A percentile compares a stretch with the other conserved stretches of the same genome.
Conservation (phyloP, 2,329 filamentous ascomycete species). For the Cephalotrichum gorgonifer region DNA sequence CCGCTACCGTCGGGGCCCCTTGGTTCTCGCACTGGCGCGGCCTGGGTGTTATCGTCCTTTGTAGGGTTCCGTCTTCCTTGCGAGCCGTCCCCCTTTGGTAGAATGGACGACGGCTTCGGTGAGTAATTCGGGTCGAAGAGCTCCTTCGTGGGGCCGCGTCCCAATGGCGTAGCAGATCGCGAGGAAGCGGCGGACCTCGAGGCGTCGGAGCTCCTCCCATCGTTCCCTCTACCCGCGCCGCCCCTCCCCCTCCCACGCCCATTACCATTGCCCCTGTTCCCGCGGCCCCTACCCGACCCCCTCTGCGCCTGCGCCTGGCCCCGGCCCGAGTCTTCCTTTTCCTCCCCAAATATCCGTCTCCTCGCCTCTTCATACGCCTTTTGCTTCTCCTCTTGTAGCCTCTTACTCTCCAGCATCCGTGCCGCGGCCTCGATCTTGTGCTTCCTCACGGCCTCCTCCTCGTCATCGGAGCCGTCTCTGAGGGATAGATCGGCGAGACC, state of each 20-base stretch:
- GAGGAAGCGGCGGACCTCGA: background rate
- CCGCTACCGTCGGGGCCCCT: conserved; percentile 69
- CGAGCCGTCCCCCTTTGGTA: conserved; percentile 30
- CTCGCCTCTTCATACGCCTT: conserved; percentile 80
- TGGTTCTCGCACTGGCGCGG: conserved; percentile 63
- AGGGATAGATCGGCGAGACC: conserved; percentile 34
- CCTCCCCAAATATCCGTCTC: conserved; percentile 72
- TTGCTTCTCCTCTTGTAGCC: conserved; percentile 81
- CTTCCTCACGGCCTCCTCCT: conserved; percentile 49
- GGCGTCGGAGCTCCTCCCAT: background rate
- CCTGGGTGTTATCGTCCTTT: conserved; percentile 51
- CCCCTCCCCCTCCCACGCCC: background rate
- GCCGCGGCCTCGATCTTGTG: conserved; percentile 63
- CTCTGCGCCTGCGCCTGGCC: conserved; percentile 26
- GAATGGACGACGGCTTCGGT: conserved; percentile 46
- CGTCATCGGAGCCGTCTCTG: conserved; percentile 53
- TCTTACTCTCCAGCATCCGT: conserved; percentile 64
- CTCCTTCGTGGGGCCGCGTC: conserved; percentile 39
- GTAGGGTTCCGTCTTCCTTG: conserved; percentile 27
- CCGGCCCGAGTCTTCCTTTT: conserved; percentile 11
- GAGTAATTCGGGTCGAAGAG: conserved; percentile 71
- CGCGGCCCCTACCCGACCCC: conserved; percentile 9
- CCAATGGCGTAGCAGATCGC: background rate
- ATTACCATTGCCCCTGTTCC: background rate
- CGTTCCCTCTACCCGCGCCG: background rate